These are phyloP conservation scores for Botrytis byssoidea DNA, from an alignment of 2,329 filamentous ascomycete species.

Conservation along the genomic window DNA sequence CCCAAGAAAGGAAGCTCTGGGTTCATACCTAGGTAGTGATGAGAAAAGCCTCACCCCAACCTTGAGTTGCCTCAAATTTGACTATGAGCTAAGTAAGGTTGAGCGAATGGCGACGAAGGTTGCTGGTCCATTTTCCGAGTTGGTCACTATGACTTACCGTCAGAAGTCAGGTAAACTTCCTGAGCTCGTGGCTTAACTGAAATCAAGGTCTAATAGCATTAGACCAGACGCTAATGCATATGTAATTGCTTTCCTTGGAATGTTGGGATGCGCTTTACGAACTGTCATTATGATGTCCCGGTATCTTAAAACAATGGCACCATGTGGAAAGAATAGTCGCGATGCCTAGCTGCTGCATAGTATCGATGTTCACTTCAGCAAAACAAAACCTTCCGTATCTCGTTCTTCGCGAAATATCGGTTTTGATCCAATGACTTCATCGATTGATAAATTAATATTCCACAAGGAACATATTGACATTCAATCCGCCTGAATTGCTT, in stretches of 20 bases:
- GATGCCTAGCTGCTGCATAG: not conserved
- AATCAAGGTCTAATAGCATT: not conserved
- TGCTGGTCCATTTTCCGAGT: not conserved
- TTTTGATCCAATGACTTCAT: not conserved
- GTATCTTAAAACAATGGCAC: not conserved
- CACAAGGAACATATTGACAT: not conserved
- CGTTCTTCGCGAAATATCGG: not conserved
- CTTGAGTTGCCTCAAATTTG: rapidly evolving
- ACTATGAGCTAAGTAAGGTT: not conserved
- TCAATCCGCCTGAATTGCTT: not conserved
- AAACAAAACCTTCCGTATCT: not conserved
- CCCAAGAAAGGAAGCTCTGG: not conserved
- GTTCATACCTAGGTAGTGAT: not conserved
- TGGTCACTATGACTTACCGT: not conserved
- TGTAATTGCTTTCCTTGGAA: not conserved
- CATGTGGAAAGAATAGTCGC: not conserved
- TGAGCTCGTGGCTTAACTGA: too few relatives aligned
- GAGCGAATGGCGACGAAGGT: not conserved
- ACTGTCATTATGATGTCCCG: too few relatives aligned
- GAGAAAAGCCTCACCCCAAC: not conserved
- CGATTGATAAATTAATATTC: not conserved
- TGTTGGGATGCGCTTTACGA: not conserved
- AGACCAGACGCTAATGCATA: not conserved
- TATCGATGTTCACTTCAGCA: not conserved
- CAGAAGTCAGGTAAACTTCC: too few relatives aligned